Evolutionary conservation across 805 yeast genomes (phyloP).

Genomic region (Saturnispora diversa): DNA sequence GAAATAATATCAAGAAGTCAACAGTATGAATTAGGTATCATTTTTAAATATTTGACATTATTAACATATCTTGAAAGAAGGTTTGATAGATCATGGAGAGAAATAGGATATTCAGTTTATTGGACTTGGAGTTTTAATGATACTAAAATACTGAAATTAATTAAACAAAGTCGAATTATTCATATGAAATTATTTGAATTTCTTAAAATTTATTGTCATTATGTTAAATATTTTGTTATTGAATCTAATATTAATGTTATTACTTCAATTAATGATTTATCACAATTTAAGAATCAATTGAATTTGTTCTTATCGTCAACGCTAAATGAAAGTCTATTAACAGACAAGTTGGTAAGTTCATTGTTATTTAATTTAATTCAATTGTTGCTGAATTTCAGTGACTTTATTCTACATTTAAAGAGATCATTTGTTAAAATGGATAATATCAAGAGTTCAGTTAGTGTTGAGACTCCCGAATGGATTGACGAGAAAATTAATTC

Average conservation of each 20-base stretch:
- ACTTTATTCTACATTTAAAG: conserved; percentile 6
- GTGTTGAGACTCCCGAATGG: conserved; percentile 5
- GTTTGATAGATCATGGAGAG: conserved; percentile 64
- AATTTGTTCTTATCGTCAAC: conserved; percentile 55
- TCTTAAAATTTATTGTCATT: conserved; percentile 45
- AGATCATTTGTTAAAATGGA: conserved; percentile 10
- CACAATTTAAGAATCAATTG: conserved; percentile 37
- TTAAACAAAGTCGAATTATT: conserved; percentile 44
- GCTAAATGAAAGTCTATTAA: conserved; percentile 57
- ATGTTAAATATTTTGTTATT: conserved; percentile 33
- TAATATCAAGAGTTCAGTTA: conserved; percentile 1
- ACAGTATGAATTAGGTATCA: conserved; percentile 67
- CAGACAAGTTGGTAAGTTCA: conserved; percentile 34
- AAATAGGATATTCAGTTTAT: conserved; percentile 50
- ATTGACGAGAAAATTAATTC: conserved; percentile 2
- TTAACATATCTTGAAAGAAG: conserved; percentile 54
- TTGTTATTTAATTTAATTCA: conserved; percentile 5
- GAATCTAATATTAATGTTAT: conserved; percentile 12
- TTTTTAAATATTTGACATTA: conserved; percentile 62
- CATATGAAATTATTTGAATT: conserved; percentile 53
- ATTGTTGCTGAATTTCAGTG: conserved; percentile 1
- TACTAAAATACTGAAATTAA: conserved; percentile 42
- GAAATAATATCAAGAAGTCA: conserved; percentile 63
- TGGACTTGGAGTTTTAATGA: conserved; percentile 53
- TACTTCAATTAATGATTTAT: conserved; percentile 27